phyloP scores from a whole-genome alignment of 2,329 filamentous ascomycete genomes.

The Colletotrichum orchidophilum region DNA sequence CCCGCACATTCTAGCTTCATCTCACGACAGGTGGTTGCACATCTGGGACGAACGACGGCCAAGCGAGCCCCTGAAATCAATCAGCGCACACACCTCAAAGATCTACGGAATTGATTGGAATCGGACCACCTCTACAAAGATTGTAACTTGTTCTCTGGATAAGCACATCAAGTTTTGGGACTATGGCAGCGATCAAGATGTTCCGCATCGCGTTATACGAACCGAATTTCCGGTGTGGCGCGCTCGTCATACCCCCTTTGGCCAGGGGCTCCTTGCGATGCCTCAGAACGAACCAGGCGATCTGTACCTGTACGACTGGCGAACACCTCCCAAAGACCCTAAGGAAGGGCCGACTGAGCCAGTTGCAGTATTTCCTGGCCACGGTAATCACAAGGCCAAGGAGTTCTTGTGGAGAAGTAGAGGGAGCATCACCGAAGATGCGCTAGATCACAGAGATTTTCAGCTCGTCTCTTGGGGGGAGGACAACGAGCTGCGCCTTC shows the following conservation, averaged over 20 bases:
- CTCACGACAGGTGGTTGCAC: slow-evolving; percentile 86
- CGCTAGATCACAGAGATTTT: slow-evolving; percentile 86
- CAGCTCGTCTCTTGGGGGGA: slow-evolving; percentile 94
- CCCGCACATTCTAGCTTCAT: slow-evolving; percentile 86
- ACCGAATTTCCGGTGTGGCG: slow-evolving; percentile 92
- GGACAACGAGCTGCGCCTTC: slow-evolving; percentile 83
- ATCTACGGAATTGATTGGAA: slow-evolving; percentile 98
- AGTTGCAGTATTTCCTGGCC: slow-evolving; percentile 67
- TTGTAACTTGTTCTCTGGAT: slow-evolving; percentile 91
- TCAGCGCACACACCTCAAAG: slow-evolving; percentile 89
- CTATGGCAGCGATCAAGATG: slow-evolving; percentile 68
- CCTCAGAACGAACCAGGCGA: slow-evolving; percentile 88
- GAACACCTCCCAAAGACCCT: slow-evolving; percentile 55
- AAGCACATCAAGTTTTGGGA: slow-evolving; percentile 96
- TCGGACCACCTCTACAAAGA: slow-evolving; percentile 73
- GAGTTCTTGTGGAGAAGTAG: slow-evolving; percentile 91
- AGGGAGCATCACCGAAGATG: slow-evolving; percentile 71
- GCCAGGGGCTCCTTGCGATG: slow-evolving; percentile 87
- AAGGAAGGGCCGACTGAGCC: slow-evolving; percentile 57
- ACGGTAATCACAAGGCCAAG: slow-evolving; percentile 77
- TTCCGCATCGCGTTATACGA: slow-evolving; percentile 79
- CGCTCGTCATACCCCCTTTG: slow-evolving; percentile 90
- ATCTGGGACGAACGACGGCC: slow-evolving; percentile 91
- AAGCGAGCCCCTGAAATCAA: slow-evolving; percentile 80
- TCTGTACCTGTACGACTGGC: slow-evolving; percentile 83